These are phyloP conservation scores for Salix arbutifolia DNA, from an alignment of 345 rosid species.

Conservation along the genomic window DNA sequence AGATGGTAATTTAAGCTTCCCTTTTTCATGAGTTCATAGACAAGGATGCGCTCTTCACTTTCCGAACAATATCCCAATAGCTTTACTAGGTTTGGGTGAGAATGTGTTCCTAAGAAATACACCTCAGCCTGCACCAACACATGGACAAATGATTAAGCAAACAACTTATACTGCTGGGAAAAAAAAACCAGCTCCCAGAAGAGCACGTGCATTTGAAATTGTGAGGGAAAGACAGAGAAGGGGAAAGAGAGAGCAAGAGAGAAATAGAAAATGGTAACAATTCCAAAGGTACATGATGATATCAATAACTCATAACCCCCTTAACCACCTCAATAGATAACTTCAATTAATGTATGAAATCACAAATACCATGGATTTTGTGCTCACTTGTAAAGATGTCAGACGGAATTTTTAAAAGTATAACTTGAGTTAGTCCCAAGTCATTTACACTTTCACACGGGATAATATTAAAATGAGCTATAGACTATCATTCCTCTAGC, in stretches of 20 bases:
- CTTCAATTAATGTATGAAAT: neutral
- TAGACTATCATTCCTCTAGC: neutral
- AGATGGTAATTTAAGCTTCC: constrained; percentile 9
- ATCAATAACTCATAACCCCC: neutral
- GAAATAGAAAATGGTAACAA: too few species aligned
- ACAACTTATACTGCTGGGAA: neutral
- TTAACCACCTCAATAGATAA: neutral
- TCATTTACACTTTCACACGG: neutral
- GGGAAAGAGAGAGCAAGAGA: too few species aligned
- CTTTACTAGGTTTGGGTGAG: constrained; percentile 15
- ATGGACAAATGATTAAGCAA: neutral
- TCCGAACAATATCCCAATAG: constrained; percentile 14
- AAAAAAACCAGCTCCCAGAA: neutral
- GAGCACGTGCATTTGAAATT: too few species aligned
- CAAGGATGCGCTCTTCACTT: neutral
- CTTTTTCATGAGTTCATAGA: neutral
- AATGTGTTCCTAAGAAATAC: neutral
- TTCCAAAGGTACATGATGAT: too few species aligned
- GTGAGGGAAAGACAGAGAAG: too few species aligned
- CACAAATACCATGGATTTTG: neutral
- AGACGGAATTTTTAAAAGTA: neutral
- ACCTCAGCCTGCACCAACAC: constrained; percentile 11
- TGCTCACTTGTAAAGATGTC: neutral
- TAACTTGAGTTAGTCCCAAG: neutral
- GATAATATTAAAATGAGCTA: neutral